Conservation (phyloP, 148 eudicot genomes). For the Rheum nobile region DNA sequence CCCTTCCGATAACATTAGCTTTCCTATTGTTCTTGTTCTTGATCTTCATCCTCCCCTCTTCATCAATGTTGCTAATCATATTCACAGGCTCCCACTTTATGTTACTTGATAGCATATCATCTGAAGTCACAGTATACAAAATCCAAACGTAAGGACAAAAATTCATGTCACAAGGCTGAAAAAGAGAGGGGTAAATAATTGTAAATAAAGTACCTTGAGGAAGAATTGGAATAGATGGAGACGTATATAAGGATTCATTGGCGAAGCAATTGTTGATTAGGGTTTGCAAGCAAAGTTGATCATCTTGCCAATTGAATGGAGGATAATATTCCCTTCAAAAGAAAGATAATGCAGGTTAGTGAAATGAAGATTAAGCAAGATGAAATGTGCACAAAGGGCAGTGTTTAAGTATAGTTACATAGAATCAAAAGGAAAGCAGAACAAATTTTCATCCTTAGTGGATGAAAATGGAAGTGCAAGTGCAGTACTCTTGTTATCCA, state of each 20-base stretch:
- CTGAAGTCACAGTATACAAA: neutral
- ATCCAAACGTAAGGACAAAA: neutral
- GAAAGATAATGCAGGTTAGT: neutral
- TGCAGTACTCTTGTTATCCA: neutral
- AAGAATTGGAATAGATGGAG: neutral
- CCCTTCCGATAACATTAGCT: constrained; percentile 4
- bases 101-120: neutral
- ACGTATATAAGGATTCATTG: neutral
- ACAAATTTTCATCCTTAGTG: neutral
- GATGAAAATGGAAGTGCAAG: neutral
- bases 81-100: neutral
- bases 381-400: too few species aligned
- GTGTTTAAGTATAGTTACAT: neutral
- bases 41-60: neutral
- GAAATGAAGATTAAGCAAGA: too few species aligned
- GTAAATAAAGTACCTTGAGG: neutral
- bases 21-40: neutral
- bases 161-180: neutral
- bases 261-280: neutral
- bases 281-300: neutral
- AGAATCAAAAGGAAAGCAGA: neutral
- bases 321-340: neutral
- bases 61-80: neutral
- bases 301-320: neutral
- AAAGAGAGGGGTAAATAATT: too few species aligned